phyloP scores from a whole-genome alignment of 192 early-diverging fungal genomes.

The Backusella parvicylindrica region DNA sequence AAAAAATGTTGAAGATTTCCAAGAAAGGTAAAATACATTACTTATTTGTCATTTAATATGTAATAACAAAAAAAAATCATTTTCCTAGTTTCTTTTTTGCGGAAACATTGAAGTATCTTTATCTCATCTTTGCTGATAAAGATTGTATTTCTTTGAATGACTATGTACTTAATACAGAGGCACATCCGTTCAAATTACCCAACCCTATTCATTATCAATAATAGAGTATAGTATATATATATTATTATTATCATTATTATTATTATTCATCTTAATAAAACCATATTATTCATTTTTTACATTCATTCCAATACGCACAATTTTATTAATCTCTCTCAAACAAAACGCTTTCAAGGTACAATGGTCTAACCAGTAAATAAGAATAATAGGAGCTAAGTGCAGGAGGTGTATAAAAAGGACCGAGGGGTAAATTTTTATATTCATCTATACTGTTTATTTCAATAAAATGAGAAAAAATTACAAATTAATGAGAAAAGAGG shows the following conservation, averaged over 20 bases:
- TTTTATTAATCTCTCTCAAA: neutral
- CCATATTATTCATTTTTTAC: neutral
- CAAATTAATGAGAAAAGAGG: too few species aligned
- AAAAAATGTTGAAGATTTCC: neutral
- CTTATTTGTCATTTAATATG: neutral
- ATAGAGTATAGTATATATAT: neutral
- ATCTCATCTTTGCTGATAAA: constrained; percentile 69
- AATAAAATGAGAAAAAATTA: too few species aligned
- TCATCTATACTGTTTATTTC: too few species aligned
- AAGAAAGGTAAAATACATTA: constrained; percentile 21
- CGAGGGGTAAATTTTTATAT: neutral
- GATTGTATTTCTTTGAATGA: constrained; percentile 68
- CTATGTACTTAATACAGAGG: constrained; percentile 93
- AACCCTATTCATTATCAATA: constrained; percentile 6
- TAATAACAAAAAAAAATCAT: neutral
- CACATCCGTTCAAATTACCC: constrained; percentile 65
- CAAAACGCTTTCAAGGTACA: too few species aligned
- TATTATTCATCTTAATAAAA: neutral
- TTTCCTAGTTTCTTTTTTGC: constrained; percentile 75
- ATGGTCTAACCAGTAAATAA: too few species aligned
- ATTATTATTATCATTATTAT: too few species aligned
- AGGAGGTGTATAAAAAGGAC: neutral
- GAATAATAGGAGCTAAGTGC: neutral
- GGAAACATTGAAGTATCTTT: constrained; percentile 94
- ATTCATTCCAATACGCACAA: neutral